Evolutionary conservation across 1,139 yeast genomes (phyloP), one percentile per base, ranked within the genome.

Genomic region (Sugiyamaella pinicola): DNA sequence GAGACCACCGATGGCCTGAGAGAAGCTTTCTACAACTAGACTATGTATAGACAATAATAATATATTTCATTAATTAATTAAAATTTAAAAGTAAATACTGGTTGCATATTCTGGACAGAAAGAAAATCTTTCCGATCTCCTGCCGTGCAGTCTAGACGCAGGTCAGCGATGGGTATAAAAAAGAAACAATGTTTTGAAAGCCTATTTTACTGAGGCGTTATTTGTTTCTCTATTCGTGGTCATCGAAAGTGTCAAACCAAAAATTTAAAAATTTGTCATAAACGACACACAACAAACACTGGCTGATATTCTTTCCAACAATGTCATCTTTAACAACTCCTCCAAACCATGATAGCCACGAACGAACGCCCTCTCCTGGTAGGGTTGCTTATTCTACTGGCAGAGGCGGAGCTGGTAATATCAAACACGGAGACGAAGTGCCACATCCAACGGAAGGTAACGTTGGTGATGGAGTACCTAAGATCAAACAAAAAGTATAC

Each of bases 401-500:
- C 9, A 76, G 95, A 58, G 95, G 95, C 9, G 93, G 95, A 3
- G 87, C 87, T 0, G 93, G 93, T 7, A 86, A 86, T 65, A 82
- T 86, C 54, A 75, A 78, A 59, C 61, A 74, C 1, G 72, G 82
- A 37, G 67, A 73, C 41, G 67, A 74, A 40, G 67, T 73, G 35
- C 82, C 83, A 7, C 76, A 82, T 9, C 80, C 82, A 3, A 83
- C 81, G 62, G 62, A 60, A 33, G 61, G 54, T 13, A 49, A 38
- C 22, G 61, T 64, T 17, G 88, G 87, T 2, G 79, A 84, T 24
- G 81, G 77, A 58, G 80, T 86, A 18, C 93, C 91, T 18, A 79
- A 74, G 60, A 72, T 85, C 52, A 46, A 33, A 28, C 80, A 82
- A 35, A 78, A 80, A 24, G 78, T 79, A 34, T 81, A 82, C 61